Percentiles rank a stretch among this genome's conserved stretches.
phyloP scores from a whole-genome alignment of 495 filamentous ascomycete genomes.

The Xylaria sp. region DNA sequence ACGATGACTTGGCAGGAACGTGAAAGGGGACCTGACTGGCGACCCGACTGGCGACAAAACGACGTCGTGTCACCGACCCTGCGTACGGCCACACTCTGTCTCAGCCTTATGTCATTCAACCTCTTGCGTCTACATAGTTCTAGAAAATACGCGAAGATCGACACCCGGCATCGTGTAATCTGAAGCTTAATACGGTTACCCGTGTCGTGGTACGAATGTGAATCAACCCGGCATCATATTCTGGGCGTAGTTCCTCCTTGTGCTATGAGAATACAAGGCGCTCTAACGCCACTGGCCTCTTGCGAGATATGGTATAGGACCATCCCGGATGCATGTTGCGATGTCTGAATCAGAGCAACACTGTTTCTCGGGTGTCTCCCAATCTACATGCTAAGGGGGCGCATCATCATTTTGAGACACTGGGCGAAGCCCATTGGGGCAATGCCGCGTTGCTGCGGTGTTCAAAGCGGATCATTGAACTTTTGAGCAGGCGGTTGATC shows the following conservation, averaged over 20 bases:
- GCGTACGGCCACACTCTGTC: constrained; percentile 1
- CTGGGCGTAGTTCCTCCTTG: not conserved
- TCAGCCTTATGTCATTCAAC: constrained; percentile 14
- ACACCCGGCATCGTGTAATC: constrained; percentile 2
- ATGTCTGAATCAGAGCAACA: not conserved
- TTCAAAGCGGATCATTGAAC: not conserved
- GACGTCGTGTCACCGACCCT: constrained; percentile 21
- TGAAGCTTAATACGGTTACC: not conserved
- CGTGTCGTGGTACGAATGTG: not conserved
- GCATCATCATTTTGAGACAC: not conserved
- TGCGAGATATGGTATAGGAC: not conserved
- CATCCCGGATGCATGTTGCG: constrained; percentile 1
- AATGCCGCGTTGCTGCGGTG: not conserved
- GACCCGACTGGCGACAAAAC: constrained; percentile 17
- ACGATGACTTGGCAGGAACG: constrained; percentile 7
- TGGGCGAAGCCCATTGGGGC: not conserved
- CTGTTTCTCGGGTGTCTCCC: not conserved
- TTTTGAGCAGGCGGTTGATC: not conserved
- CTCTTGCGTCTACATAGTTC: not conserved
- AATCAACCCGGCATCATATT: not conserved
- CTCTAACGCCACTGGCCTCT: not conserved
- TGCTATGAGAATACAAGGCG: not conserved
- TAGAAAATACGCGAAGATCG: not conserved
- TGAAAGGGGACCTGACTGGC: constrained; percentile 14
- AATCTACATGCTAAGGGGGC: not conserved